phyloP scores from a whole-genome alignment of 257 asterid species.

The Striga asiatica region DNA sequence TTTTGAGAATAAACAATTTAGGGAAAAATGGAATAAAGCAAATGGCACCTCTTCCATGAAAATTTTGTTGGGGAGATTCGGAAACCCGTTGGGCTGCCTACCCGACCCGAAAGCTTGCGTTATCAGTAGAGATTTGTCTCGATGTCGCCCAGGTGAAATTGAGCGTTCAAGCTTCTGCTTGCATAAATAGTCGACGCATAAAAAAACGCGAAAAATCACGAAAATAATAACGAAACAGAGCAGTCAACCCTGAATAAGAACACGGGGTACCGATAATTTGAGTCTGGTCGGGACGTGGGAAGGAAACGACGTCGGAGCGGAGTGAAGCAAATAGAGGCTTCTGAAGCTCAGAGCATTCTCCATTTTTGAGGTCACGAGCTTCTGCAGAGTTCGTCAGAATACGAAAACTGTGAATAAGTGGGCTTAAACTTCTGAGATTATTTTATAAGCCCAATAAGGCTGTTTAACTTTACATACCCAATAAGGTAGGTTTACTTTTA shows the following conservation, averaged over 20 bases:
- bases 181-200: constrained; percentile 5
- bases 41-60: constrained; percentile 73
- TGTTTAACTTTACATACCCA: no score
- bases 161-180: constrained; percentile 43
- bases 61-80: constrained; percentile 37
- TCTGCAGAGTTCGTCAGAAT: constrained; percentile 8
- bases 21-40: background rate
- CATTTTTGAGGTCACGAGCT: constrained; percentile 34
- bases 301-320: constrained; percentile 35
- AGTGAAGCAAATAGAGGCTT: constrained; percentile 41
- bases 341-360: constrained; percentile 59
- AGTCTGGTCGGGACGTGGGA: constrained; percentile 25
- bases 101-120: constrained; percentile 42
- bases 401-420: background rate
- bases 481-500: no score
- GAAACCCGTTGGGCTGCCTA: constrained; percentile 32
- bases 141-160: constrained; percentile 23
- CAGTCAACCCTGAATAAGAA: background rate
- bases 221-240: background rate
- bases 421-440: no score
- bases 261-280: constrained; percentile 29
- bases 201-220: constrained; percentile 5
- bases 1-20: background rate
- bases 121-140: constrained; percentile 18
- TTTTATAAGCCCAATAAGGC: no score